Conservation (phyloP, 371 early-diverging fungal genomes). For the Lichtheimia hyalospora region DNA sequence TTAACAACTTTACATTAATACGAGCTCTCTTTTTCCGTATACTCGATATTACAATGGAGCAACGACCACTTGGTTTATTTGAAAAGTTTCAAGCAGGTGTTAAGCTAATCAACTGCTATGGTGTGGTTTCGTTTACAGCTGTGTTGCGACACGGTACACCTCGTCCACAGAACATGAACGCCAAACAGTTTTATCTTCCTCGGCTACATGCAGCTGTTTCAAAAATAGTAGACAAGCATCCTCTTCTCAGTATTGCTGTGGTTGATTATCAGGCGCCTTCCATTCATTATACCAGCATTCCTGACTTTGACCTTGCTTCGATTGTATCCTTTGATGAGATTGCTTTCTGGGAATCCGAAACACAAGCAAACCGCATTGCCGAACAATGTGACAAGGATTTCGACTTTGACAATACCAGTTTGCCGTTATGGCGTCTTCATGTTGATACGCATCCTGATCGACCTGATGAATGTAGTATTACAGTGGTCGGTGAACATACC, state of each 20-base stretch:
- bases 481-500: constrained; percentile 23
- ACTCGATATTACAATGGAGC: neutral
- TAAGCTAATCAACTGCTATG: constrained; percentile 27
- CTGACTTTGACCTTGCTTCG: constrained; percentile 17
- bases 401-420: constrained; percentile 13
- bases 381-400: constrained; percentile 25
- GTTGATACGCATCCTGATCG: constrained; percentile 12
- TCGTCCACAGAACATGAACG: neutral
- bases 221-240: constrained; percentile 13
- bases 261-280: neutral
- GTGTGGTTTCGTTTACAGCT: constrained; percentile 26
- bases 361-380: constrained; percentile 10
- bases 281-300: constrained; percentile 6
- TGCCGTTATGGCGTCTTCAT: constrained; percentile 39
- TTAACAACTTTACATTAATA: too few species aligned
- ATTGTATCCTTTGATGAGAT: constrained; percentile 21
- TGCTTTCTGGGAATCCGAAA: constrained; percentile 6
- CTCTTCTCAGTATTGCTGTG: neutral
- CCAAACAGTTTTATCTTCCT: constrained; percentile 17
- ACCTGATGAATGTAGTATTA: constrained; percentile 10
- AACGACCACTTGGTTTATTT: constrained; percentile 23
- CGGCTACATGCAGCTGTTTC: constrained; percentile 23
- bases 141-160: constrained; percentile 16
- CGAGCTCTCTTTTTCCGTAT: neutral
- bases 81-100: constrained; percentile 46